Evolutionary conservation across 2,329 filamentous ascomycete genomes (phyloP).

Genomic region (Ophiostoma fasciatum): DNA sequence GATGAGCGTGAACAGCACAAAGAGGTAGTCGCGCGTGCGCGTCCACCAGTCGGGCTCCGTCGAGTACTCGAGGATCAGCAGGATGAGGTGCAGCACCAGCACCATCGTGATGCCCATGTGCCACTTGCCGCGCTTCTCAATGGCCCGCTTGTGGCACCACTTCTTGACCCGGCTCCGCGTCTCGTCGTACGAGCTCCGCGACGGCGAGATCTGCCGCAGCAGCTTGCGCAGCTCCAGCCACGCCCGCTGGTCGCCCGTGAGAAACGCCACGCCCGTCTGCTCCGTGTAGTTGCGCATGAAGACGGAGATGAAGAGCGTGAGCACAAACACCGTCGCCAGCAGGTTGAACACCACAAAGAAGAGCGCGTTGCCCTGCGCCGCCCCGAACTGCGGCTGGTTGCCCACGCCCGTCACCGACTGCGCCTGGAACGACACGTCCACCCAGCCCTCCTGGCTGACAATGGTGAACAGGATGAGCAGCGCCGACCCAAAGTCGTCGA

Average conservation of each 20-base stretch:
- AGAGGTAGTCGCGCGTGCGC: conserved; percentile 54
- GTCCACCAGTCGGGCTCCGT: conserved; percentile 61
- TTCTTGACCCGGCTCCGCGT: conserved; percentile 66
- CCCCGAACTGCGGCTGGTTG: conserved; percentile 54
- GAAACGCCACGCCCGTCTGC: conserved; percentile 89
- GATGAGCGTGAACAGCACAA: conserved; percentile 66
- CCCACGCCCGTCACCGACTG: conserved; percentile 68
- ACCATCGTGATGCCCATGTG: conserved; percentile 67
- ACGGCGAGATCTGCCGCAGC: conserved; percentile 82
- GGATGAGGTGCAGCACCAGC: conserved; percentile 65
- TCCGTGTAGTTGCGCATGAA: conserved; percentile 99
- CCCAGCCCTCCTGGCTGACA: conserved; percentile 96
- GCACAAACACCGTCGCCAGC: conserved; percentile 85
- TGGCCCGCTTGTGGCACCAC: conserved; percentile 89
- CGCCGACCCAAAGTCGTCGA: conserved; percentile 87
- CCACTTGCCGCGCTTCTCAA: conserved; percentile 89
- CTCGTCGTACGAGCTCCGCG: conserved; percentile 74
- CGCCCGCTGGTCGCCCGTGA: conserved; percentile 89
- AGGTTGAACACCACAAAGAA: conserved; percentile 97
- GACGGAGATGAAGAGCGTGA: conserved; percentile 95
- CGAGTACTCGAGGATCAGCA: conserved; percentile 78
- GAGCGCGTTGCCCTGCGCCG: conserved; percentile 69
- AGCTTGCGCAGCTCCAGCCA: conserved; percentile 94
- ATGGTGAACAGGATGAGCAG: conserved; percentile 97
- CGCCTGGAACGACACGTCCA: conserved; percentile 74